These are phyloP conservation scores for Wallacemonas sp. DNA, from an alignment of 208 protist species.

Conservation along the genomic window DNA sequence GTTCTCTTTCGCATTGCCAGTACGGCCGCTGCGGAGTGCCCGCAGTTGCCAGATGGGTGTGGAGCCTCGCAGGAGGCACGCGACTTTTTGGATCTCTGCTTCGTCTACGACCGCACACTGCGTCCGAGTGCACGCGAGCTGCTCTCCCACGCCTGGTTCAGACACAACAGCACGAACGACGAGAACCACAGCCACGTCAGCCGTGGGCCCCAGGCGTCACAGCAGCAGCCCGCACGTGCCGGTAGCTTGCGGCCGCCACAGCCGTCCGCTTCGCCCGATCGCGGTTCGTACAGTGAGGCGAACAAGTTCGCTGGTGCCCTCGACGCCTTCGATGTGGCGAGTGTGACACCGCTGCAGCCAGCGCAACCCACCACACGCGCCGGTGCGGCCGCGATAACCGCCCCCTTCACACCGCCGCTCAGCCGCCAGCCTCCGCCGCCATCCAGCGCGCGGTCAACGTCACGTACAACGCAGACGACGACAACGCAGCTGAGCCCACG, in stretches of 20 bases:
- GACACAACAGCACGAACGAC: not conserved
- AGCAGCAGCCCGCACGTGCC: no score
- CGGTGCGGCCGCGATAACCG: not conserved
- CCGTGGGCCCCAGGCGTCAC: no score
- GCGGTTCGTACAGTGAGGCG: no score
- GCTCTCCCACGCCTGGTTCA: slow-evolving; percentile 69
- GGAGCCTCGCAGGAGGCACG: slow-evolving; percentile 43
- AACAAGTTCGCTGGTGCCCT: slow-evolving; percentile 9
- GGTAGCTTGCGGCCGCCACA: no score
- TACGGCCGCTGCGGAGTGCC: slow-evolving; percentile 34
- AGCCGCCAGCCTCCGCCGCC: not conserved
- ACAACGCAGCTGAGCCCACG: not conserved
- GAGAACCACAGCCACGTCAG: no score
- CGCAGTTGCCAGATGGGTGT: slow-evolving; percentile 40
- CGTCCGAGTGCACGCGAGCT: slow-evolving; percentile 66
- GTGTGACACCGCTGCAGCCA: not conserved
- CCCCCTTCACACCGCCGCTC: not conserved
- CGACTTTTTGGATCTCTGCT: slow-evolving; percentile 73
- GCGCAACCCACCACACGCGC: not conserved
- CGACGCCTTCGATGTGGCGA: slow-evolving; percentile 3
- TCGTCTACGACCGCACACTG: slow-evolving; percentile 65
- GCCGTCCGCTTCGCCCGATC: no score
- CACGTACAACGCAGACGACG: no score
- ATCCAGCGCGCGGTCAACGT: not conserved
- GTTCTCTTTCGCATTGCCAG: slow-evolving; percentile 74